Evolutionary conservation across 176 grass and related monocot genomes (phyloP), one percentile per base, ranked within the genome.

Genomic region (Tillandsia leiboldiana): DNA sequence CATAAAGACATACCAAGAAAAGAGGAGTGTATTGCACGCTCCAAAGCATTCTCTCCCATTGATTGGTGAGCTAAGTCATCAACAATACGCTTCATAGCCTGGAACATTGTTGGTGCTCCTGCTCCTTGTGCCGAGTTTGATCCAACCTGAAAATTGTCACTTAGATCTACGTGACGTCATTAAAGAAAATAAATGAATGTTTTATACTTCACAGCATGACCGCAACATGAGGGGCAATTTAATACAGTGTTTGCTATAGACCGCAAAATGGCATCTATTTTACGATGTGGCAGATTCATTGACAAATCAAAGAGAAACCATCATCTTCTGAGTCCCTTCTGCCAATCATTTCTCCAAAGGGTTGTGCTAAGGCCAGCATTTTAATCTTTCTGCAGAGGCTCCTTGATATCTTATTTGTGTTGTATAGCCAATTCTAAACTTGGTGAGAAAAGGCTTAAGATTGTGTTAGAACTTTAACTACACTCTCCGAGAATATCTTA

Each of bases 111-210:
- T 26, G 88, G 85, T 71, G 92, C 92, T 62, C 92, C 88, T 18
- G 88, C 92, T 56, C 92, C 88, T 96, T 92, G 92, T 75, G 89
- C 78, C 13, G 92, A 96, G 63, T 91, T 77, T 74, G 92, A 96
- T 57, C 92, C 92, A 33, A 96, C 92, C 92, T 91, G 70, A 80
- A 63, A 52, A 77, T 1, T 70, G 48, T 18, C 17, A 61, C n/a
- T 61, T 26, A 54, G 75, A 51, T 53, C 26, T 53, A 51, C 62
- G 50, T 58, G 47, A 75, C 27, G 1, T 27, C 24, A 12, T 74
- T 64, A 53, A 48, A 75, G 18, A 18, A 52, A 53, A 64, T 17
- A 22, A 26, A 50, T 53, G 42, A 73, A 73, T 51, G 15, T 49
- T 1, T 52, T 28, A 42, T 26, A 8, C 2, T n/a, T 61, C 33